Conservation (phyloP, 441 rosid species). For the Syzygium syzygioides region DNA sequence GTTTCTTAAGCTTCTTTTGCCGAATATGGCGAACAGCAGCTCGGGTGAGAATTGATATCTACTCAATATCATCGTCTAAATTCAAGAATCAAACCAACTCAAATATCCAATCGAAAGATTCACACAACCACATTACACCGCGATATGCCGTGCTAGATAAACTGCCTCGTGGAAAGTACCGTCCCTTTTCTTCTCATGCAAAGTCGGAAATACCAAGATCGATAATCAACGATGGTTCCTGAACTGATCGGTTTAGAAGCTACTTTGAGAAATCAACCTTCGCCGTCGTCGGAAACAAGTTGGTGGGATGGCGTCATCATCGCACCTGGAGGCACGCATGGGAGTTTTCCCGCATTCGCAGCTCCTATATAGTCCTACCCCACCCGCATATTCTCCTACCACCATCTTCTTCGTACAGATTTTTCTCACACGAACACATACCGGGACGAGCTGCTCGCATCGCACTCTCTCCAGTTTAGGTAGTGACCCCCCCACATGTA, state of each 20-base stretch:
- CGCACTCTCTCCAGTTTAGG: not conserved
- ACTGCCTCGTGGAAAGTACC: not conserved
- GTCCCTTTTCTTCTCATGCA: not conserved
- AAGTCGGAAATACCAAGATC: not conserved
- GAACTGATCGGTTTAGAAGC: not conserved
- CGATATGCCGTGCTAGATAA: not conserved
- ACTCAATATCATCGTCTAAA: not conserved
- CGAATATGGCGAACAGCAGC: rapidly evolving
- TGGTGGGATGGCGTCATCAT: not conserved
- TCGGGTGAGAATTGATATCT: not conserved
- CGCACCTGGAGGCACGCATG: not conserved
- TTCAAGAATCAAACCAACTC: not conserved
- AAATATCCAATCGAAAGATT: not conserved
- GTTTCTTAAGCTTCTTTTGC: not conserved
- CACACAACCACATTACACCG: not conserved
- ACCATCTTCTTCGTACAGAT: not conserved
- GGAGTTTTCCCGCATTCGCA: not conserved
- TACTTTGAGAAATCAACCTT: not conserved
- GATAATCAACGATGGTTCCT: not conserved
- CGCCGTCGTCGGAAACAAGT: not conserved
- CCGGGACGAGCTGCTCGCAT: not conserved
- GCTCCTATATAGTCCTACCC: not conserved
- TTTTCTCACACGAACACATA: not conserved
- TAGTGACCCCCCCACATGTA: not conserved
- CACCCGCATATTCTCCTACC: not conserved